phyloP scores from a whole-genome alignment of 805 yeast species.

The Candida caryicola region DNA sequence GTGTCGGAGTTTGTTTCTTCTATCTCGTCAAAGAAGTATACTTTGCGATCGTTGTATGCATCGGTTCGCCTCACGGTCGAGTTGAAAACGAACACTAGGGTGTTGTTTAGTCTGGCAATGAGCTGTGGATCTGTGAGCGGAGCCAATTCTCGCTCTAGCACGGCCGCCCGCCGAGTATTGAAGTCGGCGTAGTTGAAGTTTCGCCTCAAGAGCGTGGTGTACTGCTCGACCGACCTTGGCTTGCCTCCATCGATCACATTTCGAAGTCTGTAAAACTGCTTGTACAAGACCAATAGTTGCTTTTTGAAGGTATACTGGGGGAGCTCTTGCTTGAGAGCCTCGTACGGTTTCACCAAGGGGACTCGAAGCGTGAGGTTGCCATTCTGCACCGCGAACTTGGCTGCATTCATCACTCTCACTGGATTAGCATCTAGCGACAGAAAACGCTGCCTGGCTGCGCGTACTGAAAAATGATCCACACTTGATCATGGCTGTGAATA shows the following conservation, averaged over 20 bases:
- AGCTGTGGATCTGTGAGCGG: constrained; percentile 13
- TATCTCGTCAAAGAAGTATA: constrained; percentile 18
- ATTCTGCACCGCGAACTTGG: constrained; percentile 3
- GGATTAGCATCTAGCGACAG: not conserved
- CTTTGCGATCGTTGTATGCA: constrained; percentile 6
- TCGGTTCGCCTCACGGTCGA: constrained; percentile 20
- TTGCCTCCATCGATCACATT: constrained; percentile 17
- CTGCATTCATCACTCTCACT: not conserved
- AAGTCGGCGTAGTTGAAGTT: constrained; percentile 19
- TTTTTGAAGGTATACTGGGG: constrained; percentile 6
- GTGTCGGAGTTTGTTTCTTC: constrained; percentile 11
- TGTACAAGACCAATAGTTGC: constrained; percentile 24
- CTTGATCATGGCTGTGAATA: not conserved
- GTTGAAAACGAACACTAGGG: constrained; percentile 31
- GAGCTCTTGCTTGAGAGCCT: not conserved
- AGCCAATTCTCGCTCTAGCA: constrained; percentile 9
- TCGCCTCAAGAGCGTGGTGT: constrained; percentile 23
- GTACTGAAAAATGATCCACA: not conserved
- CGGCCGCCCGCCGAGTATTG: constrained; percentile 13
- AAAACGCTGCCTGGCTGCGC: not conserved
- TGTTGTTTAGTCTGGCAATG: constrained; percentile 21
- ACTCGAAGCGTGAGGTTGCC: constrained; percentile 4
- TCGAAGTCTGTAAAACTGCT: constrained; percentile 31
- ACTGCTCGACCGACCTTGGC: constrained; percentile 10
- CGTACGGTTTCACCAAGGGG: not conserved